Conservation (phyloP, 768 basidiomycete genomes). For the Trametes gibbosa region DNA sequence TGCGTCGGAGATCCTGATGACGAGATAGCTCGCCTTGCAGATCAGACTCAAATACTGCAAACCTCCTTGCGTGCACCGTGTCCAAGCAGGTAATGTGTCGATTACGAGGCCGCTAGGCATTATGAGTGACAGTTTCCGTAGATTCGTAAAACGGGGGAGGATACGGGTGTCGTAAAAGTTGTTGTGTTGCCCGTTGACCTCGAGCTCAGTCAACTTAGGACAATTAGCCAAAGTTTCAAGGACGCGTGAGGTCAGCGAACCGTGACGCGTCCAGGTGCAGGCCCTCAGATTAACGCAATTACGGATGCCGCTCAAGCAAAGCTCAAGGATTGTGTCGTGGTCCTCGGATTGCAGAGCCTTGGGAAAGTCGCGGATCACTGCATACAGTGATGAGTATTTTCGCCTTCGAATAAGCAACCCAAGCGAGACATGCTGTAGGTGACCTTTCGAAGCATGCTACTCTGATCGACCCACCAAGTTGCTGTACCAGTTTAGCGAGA, state of each 20-base stretch:
- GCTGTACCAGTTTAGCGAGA: constrained; percentile 56
- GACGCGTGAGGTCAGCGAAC: constrained; percentile 60
- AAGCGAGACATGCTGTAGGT: too few species aligned
- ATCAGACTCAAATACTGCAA: constrained; percentile 62
- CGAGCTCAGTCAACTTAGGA: constrained; percentile 49
- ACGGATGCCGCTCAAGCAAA: constrained; percentile 48
- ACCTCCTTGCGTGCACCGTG: constrained; percentile 39
- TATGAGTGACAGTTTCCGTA: constrained; percentile 62
- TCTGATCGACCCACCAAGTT: constrained; percentile 48
- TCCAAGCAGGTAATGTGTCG: constrained; percentile 50
- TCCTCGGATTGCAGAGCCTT: constrained; percentile 39
- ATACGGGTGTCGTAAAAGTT: constrained; percentile 51
- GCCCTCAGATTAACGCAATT: constrained; percentile 61
- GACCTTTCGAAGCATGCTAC: too few species aligned
- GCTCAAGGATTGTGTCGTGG: constrained; percentile 35
- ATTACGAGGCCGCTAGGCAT: constrained; percentile 67
- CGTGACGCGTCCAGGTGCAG: constrained; percentile 81
- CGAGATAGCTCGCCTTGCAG: constrained; percentile 52
- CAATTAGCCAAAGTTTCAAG: constrained; percentile 49
- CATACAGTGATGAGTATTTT: neutral
- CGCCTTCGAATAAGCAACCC: too few species aligned
- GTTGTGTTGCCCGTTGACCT: constrained; percentile 67
- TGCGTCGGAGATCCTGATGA: too few species aligned
- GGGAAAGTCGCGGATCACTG: constrained; percentile 76
- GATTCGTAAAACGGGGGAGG: constrained; percentile 47